phyloP scores from a whole-genome alignment of 202 grass and related monocot species.

The Dendrocalamus latiflorus region DNA sequence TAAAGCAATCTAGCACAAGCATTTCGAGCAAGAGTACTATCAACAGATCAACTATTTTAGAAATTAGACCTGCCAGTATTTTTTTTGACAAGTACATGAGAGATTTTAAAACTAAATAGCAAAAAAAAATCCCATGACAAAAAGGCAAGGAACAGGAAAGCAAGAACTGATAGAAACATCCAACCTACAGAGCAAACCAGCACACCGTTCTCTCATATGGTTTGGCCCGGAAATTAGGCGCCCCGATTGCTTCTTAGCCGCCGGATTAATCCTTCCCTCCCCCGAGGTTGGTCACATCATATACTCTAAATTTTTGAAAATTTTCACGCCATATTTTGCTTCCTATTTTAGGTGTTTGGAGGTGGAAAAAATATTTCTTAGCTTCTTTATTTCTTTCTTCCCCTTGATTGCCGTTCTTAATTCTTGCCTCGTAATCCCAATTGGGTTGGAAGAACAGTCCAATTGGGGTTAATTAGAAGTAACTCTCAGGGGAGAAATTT shows the following conservation, averaged over 20 bases:
- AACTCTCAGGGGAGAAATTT: background rate
- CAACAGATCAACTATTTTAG: background rate
- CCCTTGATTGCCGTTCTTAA: background rate
- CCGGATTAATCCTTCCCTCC: background rate
- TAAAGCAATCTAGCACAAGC: background rate
- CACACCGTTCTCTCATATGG: conserved; percentile 26
- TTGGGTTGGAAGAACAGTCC: background rate
- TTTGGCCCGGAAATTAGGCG: conserved; percentile 11
- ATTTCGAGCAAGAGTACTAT: background rate
- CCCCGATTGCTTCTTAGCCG: background rate
- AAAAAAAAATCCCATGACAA: background rate
- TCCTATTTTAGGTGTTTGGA: conserved; percentile 12
- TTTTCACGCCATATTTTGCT: background rate
- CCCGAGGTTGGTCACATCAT: background rate
- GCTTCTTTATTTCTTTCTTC: background rate
- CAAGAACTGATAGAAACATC: conserved; percentile 37
- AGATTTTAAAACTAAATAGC: background rate
- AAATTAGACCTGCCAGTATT: background rate
- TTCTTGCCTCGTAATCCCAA: background rate
- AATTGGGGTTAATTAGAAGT: background rate
- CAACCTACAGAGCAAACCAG: conserved; percentile 27
- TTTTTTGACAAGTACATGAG: background rate
- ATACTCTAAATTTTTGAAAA: background rate
- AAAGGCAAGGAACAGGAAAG: conserved; percentile 18
- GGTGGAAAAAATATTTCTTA: background rate